Evolutionary conservation across 1,139 yeast species (phyloP).

Genomic region (Suhomyces anneliseae): DNA sequence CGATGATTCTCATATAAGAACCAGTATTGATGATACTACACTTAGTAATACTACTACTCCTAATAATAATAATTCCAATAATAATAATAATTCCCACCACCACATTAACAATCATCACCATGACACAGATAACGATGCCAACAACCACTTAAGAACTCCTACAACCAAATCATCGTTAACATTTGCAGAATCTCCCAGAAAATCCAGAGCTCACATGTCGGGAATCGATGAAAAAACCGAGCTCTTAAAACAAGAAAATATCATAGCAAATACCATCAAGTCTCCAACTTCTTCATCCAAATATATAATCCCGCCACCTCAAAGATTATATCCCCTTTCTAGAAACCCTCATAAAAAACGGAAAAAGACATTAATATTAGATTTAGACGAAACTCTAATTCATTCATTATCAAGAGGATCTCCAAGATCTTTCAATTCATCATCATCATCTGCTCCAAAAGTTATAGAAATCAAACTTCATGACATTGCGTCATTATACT

Average conservation of each 20-base stretch:
- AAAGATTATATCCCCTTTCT: slow-evolving; percentile 43
- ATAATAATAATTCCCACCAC: no score
- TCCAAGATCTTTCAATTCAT: slow-evolving; percentile 40
- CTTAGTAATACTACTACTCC: no score
- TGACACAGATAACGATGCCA: not conserved
- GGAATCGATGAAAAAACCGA: slow-evolving; percentile 43
- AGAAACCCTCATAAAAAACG: slow-evolving; percentile 41
- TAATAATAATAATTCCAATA: no score
- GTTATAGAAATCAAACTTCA: slow-evolving; percentile 84
- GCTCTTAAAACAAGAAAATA: slow-evolving; percentile 39
- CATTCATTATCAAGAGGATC: slow-evolving; percentile 79
- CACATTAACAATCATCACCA: no score
- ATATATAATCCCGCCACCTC: slow-evolving; percentile 51
- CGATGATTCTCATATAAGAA: slow-evolving; percentile 5
- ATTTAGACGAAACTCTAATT: slow-evolving; percentile 89
- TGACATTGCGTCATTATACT: slow-evolving; percentile 72
- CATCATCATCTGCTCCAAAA: slow-evolving; percentile 51
- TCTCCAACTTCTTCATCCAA: slow-evolving; percentile 56
- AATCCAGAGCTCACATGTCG: slow-evolving; percentile 7
- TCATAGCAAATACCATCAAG: slow-evolving; percentile 49
- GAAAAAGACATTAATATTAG: slow-evolving; percentile 75
- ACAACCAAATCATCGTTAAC: slow-evolving; percentile 2
- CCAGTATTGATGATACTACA: slow-evolving; percentile 1
- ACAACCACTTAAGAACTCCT: not conserved
- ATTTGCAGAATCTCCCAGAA: slow-evolving; percentile 8